Conservation (phyloP, 129 eudicot species). For the Helianthus tuberosus region DNA sequence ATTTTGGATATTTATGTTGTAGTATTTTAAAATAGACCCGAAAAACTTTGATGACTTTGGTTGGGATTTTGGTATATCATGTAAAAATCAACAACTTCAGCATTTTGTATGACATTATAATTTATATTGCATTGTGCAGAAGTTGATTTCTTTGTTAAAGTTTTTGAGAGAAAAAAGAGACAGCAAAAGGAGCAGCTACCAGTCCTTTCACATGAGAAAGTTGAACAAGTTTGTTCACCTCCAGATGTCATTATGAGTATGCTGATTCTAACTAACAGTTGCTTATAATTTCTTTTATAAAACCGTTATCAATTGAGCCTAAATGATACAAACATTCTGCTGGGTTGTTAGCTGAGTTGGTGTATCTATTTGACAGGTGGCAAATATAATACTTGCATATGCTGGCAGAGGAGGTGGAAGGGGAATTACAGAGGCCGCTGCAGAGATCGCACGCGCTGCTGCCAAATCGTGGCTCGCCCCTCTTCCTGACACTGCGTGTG, state of each 20-base stretch:
- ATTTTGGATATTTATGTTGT: constrained; percentile 16
- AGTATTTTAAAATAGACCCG: constrained; percentile 96
- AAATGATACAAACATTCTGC: constrained; percentile 2
- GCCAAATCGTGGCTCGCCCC: constrained; percentile 95
- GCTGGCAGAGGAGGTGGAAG: constrained; percentile 90
- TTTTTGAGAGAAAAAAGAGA: constrained; percentile 47
- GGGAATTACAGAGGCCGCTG: constrained; percentile 88
- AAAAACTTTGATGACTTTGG: constrained; percentile 57
- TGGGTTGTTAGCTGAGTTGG: constrained; percentile 6
- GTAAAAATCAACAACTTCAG: not conserved
- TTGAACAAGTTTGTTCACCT: constrained; percentile 42
- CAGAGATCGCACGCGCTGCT: constrained; percentile 97
- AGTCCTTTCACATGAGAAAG: constrained; percentile 41
- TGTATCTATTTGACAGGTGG: constrained; percentile 55
- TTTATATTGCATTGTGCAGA: constrained; percentile 40
- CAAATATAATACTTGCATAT: constrained; percentile 95
- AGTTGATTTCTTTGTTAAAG: constrained; percentile 53
- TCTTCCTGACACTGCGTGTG: constrained; percentile 93
- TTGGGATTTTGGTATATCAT: constrained; percentile 15
- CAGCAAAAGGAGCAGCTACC: constrained; percentile 47
- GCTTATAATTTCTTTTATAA: not conserved
- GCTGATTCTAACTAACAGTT: constrained; percentile 15
- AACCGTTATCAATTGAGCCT: constrained; percentile 1
- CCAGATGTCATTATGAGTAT: constrained; percentile 49
- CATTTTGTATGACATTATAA: not conserved